These are phyloP conservation scores for Saccharomycopsis amapae DNA, from an alignment of 805 yeast species.

Conservation along the genomic window DNA sequence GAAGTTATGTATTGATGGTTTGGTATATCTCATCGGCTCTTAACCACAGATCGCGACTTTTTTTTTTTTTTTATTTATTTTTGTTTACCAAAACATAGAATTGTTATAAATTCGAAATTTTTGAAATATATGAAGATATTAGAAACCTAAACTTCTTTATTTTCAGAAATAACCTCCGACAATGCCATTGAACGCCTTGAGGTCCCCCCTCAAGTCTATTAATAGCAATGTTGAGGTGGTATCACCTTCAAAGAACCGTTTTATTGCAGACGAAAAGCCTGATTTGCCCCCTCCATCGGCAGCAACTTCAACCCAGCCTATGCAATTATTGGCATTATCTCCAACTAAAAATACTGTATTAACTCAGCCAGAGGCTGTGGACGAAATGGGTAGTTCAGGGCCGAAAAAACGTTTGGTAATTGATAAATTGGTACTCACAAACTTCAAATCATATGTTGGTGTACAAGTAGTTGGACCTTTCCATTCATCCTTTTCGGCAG, in stretches of 20 bases:
- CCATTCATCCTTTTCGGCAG: conserved; percentile 88
- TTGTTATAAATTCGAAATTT: too few relatives aligned
- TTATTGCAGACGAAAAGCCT: conserved; percentile 19
- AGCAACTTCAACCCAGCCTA: background rate
- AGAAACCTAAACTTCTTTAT: too few relatives aligned
- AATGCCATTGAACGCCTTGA: conserved; percentile 13
- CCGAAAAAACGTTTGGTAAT: conserved; percentile 63
- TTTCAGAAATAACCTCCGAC: too few relatives aligned
- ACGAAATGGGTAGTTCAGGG: conserved; percentile 19
- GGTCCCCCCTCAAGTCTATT: conserved; percentile 19
- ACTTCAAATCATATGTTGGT: conserved; percentile 96
- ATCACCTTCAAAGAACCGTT: conserved; percentile 20
- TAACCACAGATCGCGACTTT: too few relatives aligned
- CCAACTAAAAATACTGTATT: conserved; percentile 6
- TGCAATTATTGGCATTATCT: conserved; percentile 7
- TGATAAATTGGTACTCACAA: conserved; percentile 60
- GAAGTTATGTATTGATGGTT: too few relatives aligned
- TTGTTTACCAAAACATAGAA: too few relatives aligned
- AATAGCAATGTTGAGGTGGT: conserved; percentile 14
- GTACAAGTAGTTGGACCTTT: conserved; percentile 91
- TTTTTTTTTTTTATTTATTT: too few relatives aligned
- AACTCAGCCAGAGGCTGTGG: background rate
- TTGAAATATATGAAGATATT: too few relatives aligned
- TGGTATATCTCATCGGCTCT: too few relatives aligned
- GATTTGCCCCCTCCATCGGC: conserved; percentile 20